Evolutionary conservation across 345 rosid species (phyloP), one percentile per base, ranked within the genome.

Genomic region (Ricinus communis): DNA sequence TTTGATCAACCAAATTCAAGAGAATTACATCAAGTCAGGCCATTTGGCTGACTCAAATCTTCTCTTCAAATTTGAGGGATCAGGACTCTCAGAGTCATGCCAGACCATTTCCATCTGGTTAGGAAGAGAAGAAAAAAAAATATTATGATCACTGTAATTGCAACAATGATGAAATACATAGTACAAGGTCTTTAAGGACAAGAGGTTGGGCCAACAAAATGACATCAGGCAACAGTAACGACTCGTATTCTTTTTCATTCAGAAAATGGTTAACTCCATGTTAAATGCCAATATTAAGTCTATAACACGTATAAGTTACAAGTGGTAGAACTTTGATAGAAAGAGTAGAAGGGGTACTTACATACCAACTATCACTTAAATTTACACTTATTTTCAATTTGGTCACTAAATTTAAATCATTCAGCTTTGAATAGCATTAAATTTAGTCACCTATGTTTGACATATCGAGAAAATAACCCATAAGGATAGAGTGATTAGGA

Each of bases 41-140:
- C 97, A 88, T 83, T 78, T 88, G 72, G 83, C 76, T 24, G 90
- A 84, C 72, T 86, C 88, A 25, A 80, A 72, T 66, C 76, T 81
- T 80, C 80, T 86, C 80, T 81, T 85, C 55, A 80, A 70, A 59
- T 82, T 79, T 16, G 91, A 85, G 56, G 87, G 82, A 74, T 83
- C 82, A 0, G 87, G 77, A 55, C 82, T 82, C 68, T 75, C 72
- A 8, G 87, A 88, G 73, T 94, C 96, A 73, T 90, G 88, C 96
- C 98, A 91, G 43, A 86, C 79, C 92, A 88, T 77, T 83, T 90
- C 98, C 97, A 91, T 86, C 97, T 94, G 83, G 51, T 60, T 38
- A 71, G 43, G 57, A 66, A 62, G 36, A 24, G 68, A 58, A 75
- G 28, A 40, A 43, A 43, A 46, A 14, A 75, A 50, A 11, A 24